These are phyloP conservation scores for Warburgia ugandensis DNA, from an alignment of 164 flowering plant species.

Conservation along the genomic window DNA sequence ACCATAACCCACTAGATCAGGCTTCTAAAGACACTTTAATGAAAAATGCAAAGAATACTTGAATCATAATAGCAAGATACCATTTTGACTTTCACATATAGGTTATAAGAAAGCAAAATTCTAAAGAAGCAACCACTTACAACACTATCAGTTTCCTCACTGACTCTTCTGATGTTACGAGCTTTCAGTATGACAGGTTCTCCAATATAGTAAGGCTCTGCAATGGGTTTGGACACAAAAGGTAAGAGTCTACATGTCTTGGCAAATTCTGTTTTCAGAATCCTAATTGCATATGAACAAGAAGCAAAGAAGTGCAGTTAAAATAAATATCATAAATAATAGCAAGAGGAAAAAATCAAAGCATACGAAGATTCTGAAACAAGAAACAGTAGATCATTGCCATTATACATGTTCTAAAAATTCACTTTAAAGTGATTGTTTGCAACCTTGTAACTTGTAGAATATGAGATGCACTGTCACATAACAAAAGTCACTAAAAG, in stretches of 20 bases:
- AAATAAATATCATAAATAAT: not conserved
- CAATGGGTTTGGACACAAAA: slow-evolving; percentile 3
- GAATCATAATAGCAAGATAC: not conserved
- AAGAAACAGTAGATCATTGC: not conserved
- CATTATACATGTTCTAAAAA: too few relatives aligned
- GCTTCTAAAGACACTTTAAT: not conserved
- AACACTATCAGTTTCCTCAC: slow-evolving; percentile 24
- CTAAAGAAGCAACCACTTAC: slow-evolving; percentile 32
- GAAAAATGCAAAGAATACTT: not conserved
- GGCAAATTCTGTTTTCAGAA: not conserved
- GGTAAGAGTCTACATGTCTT: slow-evolving; percentile 2
- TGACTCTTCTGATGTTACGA: slow-evolving; percentile 21
- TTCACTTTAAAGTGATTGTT: not conserved
- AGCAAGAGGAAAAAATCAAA: not conserved
- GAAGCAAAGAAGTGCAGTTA: not conserved
- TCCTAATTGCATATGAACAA: not conserved
- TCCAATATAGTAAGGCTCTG: slow-evolving; percentile 38
- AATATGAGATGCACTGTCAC: not conserved
- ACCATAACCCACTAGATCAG: not conserved
- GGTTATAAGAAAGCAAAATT: slow-evolving; percentile 1
- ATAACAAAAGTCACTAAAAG: not conserved
- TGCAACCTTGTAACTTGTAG: too few relatives aligned
- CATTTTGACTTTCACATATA: not conserved
- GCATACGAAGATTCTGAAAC: not conserved
- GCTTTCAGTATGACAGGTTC: slow-evolving; percentile 22